Evolutionary conservation across 1,139 yeast genomes (phyloP).

Genomic region (Scheffersomyces illinoinensis): DNA sequence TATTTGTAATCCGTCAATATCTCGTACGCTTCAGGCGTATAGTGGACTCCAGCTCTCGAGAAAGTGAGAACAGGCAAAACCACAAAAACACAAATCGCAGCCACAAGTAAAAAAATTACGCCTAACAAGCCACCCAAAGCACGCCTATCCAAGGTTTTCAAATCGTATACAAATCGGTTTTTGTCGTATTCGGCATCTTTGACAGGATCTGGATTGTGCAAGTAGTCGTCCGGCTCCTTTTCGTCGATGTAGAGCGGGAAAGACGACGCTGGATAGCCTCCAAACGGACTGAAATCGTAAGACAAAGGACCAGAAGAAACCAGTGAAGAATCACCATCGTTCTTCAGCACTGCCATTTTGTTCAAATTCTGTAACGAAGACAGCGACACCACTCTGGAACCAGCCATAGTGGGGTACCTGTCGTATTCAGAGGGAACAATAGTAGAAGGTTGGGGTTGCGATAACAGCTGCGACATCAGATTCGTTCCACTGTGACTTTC

Average conservation of each 20-base stretch:
- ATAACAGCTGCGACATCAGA: background rate
- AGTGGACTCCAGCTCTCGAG: constrained; percentile 19
- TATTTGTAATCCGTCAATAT: constrained; percentile 23
- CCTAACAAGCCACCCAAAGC: constrained; percentile 25
- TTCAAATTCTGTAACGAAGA: constrained; percentile 30
- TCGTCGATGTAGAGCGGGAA: constrained; percentile 32
- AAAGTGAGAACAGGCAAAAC: constrained; percentile 29
- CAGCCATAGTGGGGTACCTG: constrained; percentile 55
- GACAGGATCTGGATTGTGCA: constrained; percentile 34
- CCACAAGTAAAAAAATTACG: constrained; percentile 16
- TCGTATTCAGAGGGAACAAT: constrained; percentile 52
- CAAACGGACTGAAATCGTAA: constrained; percentile 26
- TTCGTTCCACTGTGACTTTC: background rate
- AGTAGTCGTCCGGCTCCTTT: constrained; percentile 31
- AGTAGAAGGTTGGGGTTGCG: background rate
- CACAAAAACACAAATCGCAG: constrained; percentile 23
- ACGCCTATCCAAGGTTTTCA: constrained; percentile 25
- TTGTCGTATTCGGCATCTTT: constrained; percentile 32
- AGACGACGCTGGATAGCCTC: constrained; percentile 32
- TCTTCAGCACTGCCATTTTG: constrained; percentile 3
- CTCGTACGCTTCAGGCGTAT: constrained; percentile 20
- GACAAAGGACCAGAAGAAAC: constrained; percentile 14
- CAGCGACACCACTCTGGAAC: constrained; percentile 49
- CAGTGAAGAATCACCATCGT: constrained; percentile 13
- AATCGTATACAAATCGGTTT: constrained; percentile 23